Conservation (phyloP, 1,284 basidiomycete genomes). For the Tetrapyrgos nigripes region DNA sequence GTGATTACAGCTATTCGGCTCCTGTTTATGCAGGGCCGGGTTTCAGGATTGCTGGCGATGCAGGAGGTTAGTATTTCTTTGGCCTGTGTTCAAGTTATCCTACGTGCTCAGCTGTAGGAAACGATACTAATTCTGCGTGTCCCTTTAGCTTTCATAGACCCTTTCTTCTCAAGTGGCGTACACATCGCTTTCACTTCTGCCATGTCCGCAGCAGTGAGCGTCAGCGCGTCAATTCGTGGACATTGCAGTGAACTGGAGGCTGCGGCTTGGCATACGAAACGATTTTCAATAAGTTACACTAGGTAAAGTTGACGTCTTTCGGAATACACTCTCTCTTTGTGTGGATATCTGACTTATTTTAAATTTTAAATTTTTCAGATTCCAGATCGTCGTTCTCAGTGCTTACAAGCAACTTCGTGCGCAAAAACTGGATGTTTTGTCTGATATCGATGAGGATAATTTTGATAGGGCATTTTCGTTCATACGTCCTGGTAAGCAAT, state of each 20-base stretch:
- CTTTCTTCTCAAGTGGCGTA: constrained; percentile 68
- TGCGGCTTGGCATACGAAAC: constrained; percentile 52
- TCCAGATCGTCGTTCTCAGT: constrained; percentile 67
- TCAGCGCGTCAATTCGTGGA: constrained; percentile 57
- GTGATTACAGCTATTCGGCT: constrained; percentile 66
- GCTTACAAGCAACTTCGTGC: constrained; percentile 67
- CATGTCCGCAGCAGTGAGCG: constrained; percentile 59
- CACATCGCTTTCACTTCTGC: constrained; percentile 66
- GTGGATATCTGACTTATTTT: background rate
- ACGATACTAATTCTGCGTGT: background rate
- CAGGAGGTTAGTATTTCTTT: constrained; percentile 50
- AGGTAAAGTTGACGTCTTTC: no score
- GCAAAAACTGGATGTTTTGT: constrained; percentile 54
- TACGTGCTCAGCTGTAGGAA: background rate
- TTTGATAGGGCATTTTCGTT: constrained; percentile 65
- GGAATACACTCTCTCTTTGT: constrained; percentile 9
- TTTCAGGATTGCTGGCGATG: constrained; percentile 64
- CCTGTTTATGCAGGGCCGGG: constrained; percentile 53
- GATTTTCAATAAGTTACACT: constrained; percentile 62
- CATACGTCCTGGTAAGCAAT: constrained; percentile 54
- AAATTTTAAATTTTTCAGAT: constrained; percentile 41
- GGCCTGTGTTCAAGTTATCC: background rate
- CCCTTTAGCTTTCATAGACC: constrained; percentile 65
- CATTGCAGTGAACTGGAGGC: constrained; percentile 57
- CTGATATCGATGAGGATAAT: constrained; percentile 59